Base-by-base conservation (phyloP, 371 early-diverging fungal species). In the Actinomortierella wolfii region DNA sequence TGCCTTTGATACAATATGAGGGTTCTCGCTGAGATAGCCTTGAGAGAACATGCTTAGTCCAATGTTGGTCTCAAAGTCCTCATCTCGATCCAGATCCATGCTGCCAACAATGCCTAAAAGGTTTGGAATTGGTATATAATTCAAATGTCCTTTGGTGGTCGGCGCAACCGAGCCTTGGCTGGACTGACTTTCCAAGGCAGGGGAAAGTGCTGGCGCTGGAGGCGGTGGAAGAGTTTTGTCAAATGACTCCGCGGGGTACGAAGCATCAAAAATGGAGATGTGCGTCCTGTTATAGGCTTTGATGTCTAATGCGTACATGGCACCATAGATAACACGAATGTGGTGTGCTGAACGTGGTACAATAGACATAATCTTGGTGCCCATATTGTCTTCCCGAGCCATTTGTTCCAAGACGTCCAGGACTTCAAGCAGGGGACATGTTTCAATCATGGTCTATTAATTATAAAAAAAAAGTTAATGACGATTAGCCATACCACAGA, bases 321-420 rank as follows among this genome's bases (percentile, higher is more conserved):
- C 75, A 51, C 82, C 78, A 64, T 79, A 83, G 41, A 85, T 74
- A n/a, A 85, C 73, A 28, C 86, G 81, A 43, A 83, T 79, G 34
- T 82, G 74, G 50, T 83, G 81, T 23, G 76, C 79, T 23, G 81
- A 75, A 25, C 81, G 83, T 23, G 86, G 86, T 45, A 85, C 79
- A 57, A 85, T 79, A 13, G 83, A 81, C 28, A 85, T 39, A 48
- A 61, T 5, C 49, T 70, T 70, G 40, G 55, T 28, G 14, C 65
- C 65, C 61, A 65, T 61, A 20, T 42, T 54, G 49, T 70, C 71
- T 24, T 70, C 71, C 39, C 57, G 64, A 14, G 64, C 71, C 21
- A 65, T 49, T n/a, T 65, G 51, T 28, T 70, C 71, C 43, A 70
- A 46, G 41, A 57, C 53, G 46, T 70, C 71, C 50, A 70, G 15